Percentiles rank a stretch among this genome's conserved stretches.
phyloP scores from a whole-genome alignment of 2,329 filamentous ascomycete genomes.

The Cladosporium sp. region DNA sequence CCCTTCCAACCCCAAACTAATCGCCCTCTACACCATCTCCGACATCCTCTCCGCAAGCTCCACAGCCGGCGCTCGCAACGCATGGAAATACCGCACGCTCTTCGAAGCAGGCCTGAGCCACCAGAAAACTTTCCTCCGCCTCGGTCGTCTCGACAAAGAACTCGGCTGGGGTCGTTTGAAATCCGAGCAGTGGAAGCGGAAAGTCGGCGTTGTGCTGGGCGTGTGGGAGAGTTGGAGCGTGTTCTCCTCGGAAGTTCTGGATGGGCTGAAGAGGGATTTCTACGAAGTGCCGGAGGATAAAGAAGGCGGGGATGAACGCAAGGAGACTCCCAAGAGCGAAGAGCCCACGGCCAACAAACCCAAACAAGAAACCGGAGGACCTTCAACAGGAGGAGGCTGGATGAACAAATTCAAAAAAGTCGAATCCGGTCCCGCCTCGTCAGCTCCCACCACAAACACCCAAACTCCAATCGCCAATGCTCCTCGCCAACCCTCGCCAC shows the following conservation, averaged over 20 bases:
- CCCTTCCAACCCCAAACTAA: constrained; percentile 66
- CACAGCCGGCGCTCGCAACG: constrained; percentile 72
- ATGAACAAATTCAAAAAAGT: constrained; percentile 47
- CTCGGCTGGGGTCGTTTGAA: constrained; percentile 75
- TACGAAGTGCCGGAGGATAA: constrained; percentile 60
- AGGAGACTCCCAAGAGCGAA: constrained; percentile 36
- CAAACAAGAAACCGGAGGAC: constrained; percentile 28
- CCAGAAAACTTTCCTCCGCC: constrained; percentile 65
- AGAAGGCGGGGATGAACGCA: constrained; percentile 39
- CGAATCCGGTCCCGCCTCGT: constrained; percentile 39
- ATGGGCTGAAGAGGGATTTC: constrained; percentile 65
- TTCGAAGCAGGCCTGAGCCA: constrained; percentile 69
- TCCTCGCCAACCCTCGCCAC: no score
- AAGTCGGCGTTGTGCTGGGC: constrained; percentile 62
- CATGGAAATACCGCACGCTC: constrained; percentile 79
- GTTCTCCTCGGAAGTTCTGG: constrained; percentile 70
- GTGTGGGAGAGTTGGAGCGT: constrained; percentile 63
- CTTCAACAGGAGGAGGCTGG: constrained; percentile 23
- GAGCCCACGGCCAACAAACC: no score
- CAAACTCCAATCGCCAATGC: constrained; percentile 27
- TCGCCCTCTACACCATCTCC: constrained; percentile 73
- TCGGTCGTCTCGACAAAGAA: constrained; percentile 69
- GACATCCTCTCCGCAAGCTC: constrained; percentile 76
- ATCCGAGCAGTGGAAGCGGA: constrained; percentile 79
- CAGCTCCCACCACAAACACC: constrained; percentile 19